These are phyloP conservation scores for Rubia tinctorum DNA, from an alignment of 305 asterid species.

Conservation along the genomic window DNA sequence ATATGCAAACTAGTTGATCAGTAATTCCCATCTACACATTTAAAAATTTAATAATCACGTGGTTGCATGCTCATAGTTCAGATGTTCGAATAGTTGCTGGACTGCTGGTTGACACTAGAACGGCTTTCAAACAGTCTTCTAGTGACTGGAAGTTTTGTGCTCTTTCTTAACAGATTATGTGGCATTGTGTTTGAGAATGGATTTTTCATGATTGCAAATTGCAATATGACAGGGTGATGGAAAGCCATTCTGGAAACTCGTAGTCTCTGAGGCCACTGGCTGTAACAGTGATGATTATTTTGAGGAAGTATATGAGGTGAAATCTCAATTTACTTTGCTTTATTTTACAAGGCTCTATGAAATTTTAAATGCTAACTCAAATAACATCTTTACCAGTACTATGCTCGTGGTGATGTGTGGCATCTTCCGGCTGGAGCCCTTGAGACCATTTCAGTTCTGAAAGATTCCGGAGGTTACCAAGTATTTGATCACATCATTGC, in stretches of 20 bases:
- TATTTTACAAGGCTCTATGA: not conserved
- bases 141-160: not conserved
- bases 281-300: constrained; percentile 55
- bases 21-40: not conserved
- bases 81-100: not conserved
- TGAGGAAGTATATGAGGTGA: constrained; percentile 89
- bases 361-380: not conserved
- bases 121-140: not conserved
- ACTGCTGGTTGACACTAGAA: not conserved
- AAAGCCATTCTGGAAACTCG: constrained; percentile 86
- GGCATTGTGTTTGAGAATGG: not conserved
- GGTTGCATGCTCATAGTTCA: not conserved
- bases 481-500: constrained; percentile 4
- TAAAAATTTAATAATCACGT: not conserved
- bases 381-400: constrained; percentile 47
- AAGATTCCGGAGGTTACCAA: constrained; percentile 71
- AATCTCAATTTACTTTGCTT: not conserved
- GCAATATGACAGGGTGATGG: constrained; percentile 72
- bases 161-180: not conserved
- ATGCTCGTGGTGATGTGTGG: constrained; percentile 95
- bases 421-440: constrained; percentile 85
- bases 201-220: not conserved
- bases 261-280: constrained; percentile 90
- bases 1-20: not conserved
- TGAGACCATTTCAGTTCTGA: constrained; percentile 56